Evolutionary conservation across 1,284 basidiomycete species (phyloP).

Genomic region (Sporisorium iseilematis-ciliati): DNA sequence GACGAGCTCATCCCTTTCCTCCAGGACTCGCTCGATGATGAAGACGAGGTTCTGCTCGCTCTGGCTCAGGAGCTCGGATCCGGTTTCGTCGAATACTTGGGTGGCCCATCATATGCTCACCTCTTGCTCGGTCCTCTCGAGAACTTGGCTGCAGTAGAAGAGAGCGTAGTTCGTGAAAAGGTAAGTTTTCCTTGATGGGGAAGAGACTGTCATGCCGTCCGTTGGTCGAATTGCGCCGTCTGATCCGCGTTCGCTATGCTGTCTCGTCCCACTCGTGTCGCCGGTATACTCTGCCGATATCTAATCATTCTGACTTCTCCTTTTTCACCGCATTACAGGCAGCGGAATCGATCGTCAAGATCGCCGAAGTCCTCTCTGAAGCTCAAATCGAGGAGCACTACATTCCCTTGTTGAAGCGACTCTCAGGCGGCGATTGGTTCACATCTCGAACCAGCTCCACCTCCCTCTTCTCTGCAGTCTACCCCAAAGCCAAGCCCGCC

Average conservation of each 20-base stretch:
- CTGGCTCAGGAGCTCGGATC: constrained; percentile 92
- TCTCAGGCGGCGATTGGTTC: constrained; percentile 97
- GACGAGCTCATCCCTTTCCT: constrained; percentile 97
- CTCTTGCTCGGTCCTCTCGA: constrained; percentile 91
- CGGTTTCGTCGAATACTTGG: constrained; percentile 89
- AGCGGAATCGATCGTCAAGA: constrained; percentile 94
- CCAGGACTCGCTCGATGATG: constrained; percentile 97
- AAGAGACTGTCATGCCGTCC: not conserved
- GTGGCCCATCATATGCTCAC: constrained; percentile 89
- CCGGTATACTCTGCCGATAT: not conserved
- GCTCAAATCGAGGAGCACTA: constrained; percentile 89
- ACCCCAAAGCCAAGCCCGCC: constrained; percentile 73
- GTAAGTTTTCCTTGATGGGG: constrained; percentile 71
- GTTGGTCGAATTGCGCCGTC: not conserved
- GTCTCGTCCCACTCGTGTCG: not conserved
- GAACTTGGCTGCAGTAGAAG: constrained; percentile 95
- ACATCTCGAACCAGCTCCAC: constrained; percentile 97
- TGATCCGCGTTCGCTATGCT: not conserved
- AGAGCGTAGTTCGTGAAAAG: constrained; percentile 98
- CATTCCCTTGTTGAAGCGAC: constrained; percentile 88
- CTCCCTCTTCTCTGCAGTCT: constrained; percentile 92
- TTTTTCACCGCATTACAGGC: constrained; percentile 72
- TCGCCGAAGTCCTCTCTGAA: constrained; percentile 82
- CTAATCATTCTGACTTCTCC: not conserved
- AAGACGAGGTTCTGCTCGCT: constrained; percentile 97